Base-by-base conservation (phyloP, 306 rosid genomes). In the Nissolia schottii region DNA sequence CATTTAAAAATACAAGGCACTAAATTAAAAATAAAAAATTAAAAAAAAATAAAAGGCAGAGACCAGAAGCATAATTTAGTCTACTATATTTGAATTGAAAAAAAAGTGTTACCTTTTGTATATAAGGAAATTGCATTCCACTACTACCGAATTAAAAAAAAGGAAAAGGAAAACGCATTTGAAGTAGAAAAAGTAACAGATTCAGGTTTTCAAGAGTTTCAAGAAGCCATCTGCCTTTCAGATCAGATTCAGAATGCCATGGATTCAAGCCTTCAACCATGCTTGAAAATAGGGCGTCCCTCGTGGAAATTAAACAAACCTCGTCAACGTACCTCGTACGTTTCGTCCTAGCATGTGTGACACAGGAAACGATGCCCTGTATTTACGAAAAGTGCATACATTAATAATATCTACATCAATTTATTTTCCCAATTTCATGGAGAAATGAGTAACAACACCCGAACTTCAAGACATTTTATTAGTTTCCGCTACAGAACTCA, bases 341-440 rank as follows among this genome's bases (percentile, higher is more conserved):
- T 31, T 14, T 67, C 48, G 48, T 32, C 61, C 48, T 19, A 8
- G 10, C 56, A 23, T 43, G 61, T 19, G 73, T 19, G 0, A 23
- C 46, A 10, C 3, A 16, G 27, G 14, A 41, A 43, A 45, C 55
- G n/a, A 25, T 11, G 25, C 18, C 16, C n/a, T 23, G 6, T 35
- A n/a, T 60, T 16, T 35, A 32, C 19, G 8, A 71, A 58, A 71
- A 43, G 57, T 72, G 11, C 27, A 59, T 59, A 59, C 6, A 7
- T 29, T 32, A 2, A 57, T 48, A 46, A 37, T 34, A 34, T 34
- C 8, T n/a, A n/a, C n/a, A n/a, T n/a, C n/a, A n/a, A n/a, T 64
- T 28, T 64, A 13, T 15, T 54, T 54, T 56, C 74, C 80, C 61
- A 43, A 45, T 43, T 76, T 56, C 68, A 29, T 45, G 68, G 68